Evolutionary conservation across 1,139 yeast genomes (phyloP).

Genomic region (Saccharomyces pastorianus): DNA sequence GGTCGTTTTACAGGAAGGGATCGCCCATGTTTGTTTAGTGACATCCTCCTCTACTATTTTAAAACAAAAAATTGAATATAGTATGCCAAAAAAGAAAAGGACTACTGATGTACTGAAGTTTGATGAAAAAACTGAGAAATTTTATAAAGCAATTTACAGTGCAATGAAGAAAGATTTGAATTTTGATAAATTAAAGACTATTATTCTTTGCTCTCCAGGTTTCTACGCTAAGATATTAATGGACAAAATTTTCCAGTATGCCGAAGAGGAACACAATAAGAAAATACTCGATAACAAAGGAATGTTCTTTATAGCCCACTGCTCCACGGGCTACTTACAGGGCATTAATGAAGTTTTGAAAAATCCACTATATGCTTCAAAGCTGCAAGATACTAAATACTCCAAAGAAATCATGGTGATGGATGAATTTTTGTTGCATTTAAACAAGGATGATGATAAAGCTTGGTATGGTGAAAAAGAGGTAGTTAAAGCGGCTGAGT

Average conservation of each 20-base stretch:
- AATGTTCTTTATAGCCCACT: constrained; percentile 72
- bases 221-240: constrained; percentile 64
- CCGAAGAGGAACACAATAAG: constrained; percentile 52
- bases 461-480: constrained; percentile 94
- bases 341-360: constrained; percentile 81
- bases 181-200: constrained; percentile 60
- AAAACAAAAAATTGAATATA: constrained; percentile 70
- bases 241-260: constrained; percentile 48
- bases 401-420: constrained; percentile 64
- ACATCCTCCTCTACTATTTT: constrained; percentile 86
- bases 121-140: constrained; percentile 70
- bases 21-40: constrained; percentile 83
- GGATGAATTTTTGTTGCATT: constrained; percentile 66
- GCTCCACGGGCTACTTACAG: constrained; percentile 88
- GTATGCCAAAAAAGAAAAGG: constrained; percentile 78
- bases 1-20: constrained; percentile 85
- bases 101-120: constrained; percentile 69
- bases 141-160: constrained; percentile 55
- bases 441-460: constrained; percentile 71
- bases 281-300: constrained; percentile 46
- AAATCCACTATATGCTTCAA: constrained; percentile 57
- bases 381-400: constrained; percentile 72
- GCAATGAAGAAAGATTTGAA: constrained; percentile 65
- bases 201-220: constrained; percentile 90
- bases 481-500: constrained; percentile 60